phyloP scores from a whole-genome alignment of 1,284 basidiomycete species.

The Pseudozyma thailandica region DNA sequence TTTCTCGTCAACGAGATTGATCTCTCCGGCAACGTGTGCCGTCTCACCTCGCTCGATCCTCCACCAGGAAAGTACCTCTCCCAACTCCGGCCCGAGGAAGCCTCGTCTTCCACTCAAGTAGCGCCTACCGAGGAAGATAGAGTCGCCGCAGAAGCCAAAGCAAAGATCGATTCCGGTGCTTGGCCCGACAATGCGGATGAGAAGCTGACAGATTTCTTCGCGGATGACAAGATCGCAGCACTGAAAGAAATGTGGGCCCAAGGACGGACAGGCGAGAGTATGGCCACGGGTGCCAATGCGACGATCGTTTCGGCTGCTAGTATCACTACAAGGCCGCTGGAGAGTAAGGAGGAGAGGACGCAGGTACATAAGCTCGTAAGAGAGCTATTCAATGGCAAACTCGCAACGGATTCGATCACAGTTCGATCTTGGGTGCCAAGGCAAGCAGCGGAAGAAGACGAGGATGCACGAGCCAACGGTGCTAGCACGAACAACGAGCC shows the following conservation, averaged over 20 bases:
- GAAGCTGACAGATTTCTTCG: slow-evolving; percentile 34
- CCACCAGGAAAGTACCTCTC: slow-evolving; percentile 34
- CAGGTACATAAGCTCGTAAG: slow-evolving; percentile 84
- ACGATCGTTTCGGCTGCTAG: slow-evolving; percentile 30
- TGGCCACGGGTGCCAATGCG: slow-evolving; percentile 35
- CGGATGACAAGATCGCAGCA: slow-evolving; percentile 12
- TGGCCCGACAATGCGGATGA: slow-evolving; percentile 37
- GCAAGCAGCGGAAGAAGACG: slow-evolving; percentile 28
- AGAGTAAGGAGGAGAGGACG: slow-evolving; percentile 82
- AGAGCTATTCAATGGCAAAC: slow-evolving; percentile 81
- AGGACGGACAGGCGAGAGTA: slow-evolving; percentile 13
- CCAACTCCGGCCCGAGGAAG: slow-evolving; percentile 10
- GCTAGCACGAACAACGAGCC: neutral
- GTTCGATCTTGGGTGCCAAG: slow-evolving; percentile 36
- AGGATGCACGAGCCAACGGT: slow-evolving; percentile 34
- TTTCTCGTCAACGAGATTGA: slow-evolving; percentile 63
- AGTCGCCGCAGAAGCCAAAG: slow-evolving; percentile 1
- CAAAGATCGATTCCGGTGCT: slow-evolving; percentile 1
- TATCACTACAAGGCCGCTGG: slow-evolving; percentile 75
- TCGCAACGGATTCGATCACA: slow-evolving; percentile 77
- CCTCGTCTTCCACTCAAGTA: neutral
- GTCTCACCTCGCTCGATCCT: slow-evolving; percentile 49
- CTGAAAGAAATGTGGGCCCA: slow-evolving; percentile 33
- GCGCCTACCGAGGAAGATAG: neutral
- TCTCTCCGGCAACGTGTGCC: slow-evolving; percentile 30